Evolutionary conservation across 2,329 filamentous ascomycete genomes (phyloP).

Genomic region (Biscogniauxia mediterranea): DNA sequence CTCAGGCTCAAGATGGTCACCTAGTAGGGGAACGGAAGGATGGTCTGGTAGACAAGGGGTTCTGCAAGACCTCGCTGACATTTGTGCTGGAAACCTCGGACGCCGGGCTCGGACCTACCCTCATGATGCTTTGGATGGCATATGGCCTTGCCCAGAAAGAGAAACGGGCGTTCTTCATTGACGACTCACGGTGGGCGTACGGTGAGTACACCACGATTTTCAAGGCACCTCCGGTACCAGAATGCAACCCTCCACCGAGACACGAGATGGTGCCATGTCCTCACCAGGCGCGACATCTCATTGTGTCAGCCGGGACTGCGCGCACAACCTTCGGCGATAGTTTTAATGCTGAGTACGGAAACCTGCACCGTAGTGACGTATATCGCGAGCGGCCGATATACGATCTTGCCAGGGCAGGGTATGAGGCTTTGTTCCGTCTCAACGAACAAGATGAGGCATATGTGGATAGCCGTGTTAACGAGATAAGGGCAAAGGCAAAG

Average conservation of each 20-base stretch:
- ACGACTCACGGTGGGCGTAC: slow-evolving; percentile 82
- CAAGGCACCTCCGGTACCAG: slow-evolving; percentile 59
- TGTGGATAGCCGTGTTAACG: slow-evolving; percentile 55
- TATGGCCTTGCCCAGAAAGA: slow-evolving; percentile 77
- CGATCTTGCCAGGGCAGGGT: slow-evolving; percentile 65
- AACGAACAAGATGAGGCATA: slow-evolving; percentile 64
- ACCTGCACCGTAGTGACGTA: slow-evolving; percentile 47
- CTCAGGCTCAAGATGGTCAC: slow-evolving; percentile 27
- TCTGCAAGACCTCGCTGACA: slow-evolving; percentile 71
- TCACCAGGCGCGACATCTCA: slow-evolving; percentile 69
- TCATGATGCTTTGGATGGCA: slow-evolving; percentile 80
- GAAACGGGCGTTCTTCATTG: slow-evolving; percentile 75
- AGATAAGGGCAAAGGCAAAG: slow-evolving; percentile 50
- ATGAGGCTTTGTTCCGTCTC: slow-evolving; percentile 72
- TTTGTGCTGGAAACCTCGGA: slow-evolving; percentile 74
- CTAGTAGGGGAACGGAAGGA: slow-evolving; percentile 49
- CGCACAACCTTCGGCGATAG: slow-evolving; percentile 60
- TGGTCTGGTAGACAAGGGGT: slow-evolving; percentile 45
- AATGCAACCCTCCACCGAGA: slow-evolving; percentile 69
- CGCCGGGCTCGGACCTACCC: slow-evolving; percentile 71
- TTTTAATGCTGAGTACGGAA: slow-evolving; percentile 53
- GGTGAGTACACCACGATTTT: slow-evolving; percentile 75
- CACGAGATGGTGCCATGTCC: slow-evolving; percentile 80
- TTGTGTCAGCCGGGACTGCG: slow-evolving; percentile 69
- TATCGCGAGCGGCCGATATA: slow-evolving; percentile 61